phyloP scores from a whole-genome alignment of 345 rosid genomes.

The Boechera divaricarpa region DNA sequence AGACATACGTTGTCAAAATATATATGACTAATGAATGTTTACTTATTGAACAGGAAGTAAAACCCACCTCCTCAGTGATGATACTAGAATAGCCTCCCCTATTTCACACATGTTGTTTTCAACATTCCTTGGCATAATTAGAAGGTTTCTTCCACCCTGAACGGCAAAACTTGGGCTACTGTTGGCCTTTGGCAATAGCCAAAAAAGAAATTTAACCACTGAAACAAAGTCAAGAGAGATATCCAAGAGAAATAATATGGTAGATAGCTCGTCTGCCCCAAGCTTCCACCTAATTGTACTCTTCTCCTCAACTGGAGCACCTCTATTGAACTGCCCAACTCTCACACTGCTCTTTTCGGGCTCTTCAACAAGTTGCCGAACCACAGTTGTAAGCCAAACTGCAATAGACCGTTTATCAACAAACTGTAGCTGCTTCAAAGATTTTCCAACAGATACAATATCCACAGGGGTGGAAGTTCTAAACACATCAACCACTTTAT shows the following conservation, averaged over 20 bases:
- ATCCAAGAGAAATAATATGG: slow-evolving; percentile 80
- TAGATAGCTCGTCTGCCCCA: slow-evolving; percentile 86
- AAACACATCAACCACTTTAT: slow-evolving; percentile 60
- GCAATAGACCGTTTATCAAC: slow-evolving; percentile 76
- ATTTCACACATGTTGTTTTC: slow-evolving; percentile 79
- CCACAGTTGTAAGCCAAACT: slow-evolving; percentile 75
- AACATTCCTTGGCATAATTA: slow-evolving; percentile 59
- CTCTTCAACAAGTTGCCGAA: slow-evolving; percentile 83
- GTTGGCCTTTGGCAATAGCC: slow-evolving; percentile 85
- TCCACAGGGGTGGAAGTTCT: slow-evolving; percentile 56
- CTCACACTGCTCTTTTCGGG: slow-evolving; percentile 64
- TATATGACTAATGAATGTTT: slow-evolving; percentile 11
- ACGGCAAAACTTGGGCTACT: slow-evolving; percentile 61
- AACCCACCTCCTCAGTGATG: slow-evolving; percentile 81
- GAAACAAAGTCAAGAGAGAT: slow-evolving; percentile 72
- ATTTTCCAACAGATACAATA: slow-evolving; percentile 71
- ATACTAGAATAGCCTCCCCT: slow-evolving; percentile 77
- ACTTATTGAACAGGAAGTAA: slow-evolving; percentile 18
- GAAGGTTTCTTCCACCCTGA: slow-evolving; percentile 75
- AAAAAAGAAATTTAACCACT: slow-evolving; percentile 78
- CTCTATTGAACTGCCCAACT: slow-evolving; percentile 66
- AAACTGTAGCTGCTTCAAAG: slow-evolving; percentile 73
- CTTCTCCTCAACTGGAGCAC: slow-evolving; percentile 66
- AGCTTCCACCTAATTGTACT: slow-evolving; percentile 74
- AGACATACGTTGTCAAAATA: slow-evolving; percentile 8